Base-by-base conservation (phyloP, 1,284 basidiomycete genomes). In the Amylostereum areolatum region DNA sequence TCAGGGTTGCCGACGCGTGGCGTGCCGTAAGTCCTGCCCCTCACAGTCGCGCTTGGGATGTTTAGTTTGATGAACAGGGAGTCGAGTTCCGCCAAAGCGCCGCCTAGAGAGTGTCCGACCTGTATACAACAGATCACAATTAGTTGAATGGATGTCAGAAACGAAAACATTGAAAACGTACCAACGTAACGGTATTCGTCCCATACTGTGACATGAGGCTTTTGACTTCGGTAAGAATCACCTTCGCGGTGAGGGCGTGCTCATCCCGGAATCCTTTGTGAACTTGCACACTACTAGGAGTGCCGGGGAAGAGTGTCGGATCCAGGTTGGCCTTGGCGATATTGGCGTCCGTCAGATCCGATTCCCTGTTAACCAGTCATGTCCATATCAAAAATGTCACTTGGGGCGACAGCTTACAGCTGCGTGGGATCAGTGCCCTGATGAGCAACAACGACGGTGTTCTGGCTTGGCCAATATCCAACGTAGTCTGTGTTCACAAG, bases 371-470 rank as follows among this genome's bases (percentile, higher is more conserved):
- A 35, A 9, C n/a, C 9, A n/a, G 34, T 18, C 18, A 18, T 35
- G 34, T 35, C 9, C 8, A 35, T 35, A n/a, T n/a, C 34, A 35
- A 8, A 9, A 35, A 35, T 35, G 18, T 18, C 18, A 18, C 18
- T 18, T 18, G 34, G 34, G n/a, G 34, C 34, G 34, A 35, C 18
- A 35, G 25, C 27, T 28, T 43, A 12, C n/a, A 80, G 59, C 50
- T 75, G 59, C 3, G 68, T 67, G 4, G 75, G 73, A 55, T 79
- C 76, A 2, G 77, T 78, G 28, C 78, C 77, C 56, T 80, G 62
- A 52, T 79, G 76, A 2, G 69, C 66, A 24, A 79, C 73, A 8
- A 79, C 70, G 8, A 78, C 69, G n/a, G 71, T 66, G 41, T 74
- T 70, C 44, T 71, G 59, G 7, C 63, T 52, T 3, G 73, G 70